phyloP scores from a whole-genome alignment of 2,329 filamentous ascomycete genomes.

The Venturia oleaginea region DNA sequence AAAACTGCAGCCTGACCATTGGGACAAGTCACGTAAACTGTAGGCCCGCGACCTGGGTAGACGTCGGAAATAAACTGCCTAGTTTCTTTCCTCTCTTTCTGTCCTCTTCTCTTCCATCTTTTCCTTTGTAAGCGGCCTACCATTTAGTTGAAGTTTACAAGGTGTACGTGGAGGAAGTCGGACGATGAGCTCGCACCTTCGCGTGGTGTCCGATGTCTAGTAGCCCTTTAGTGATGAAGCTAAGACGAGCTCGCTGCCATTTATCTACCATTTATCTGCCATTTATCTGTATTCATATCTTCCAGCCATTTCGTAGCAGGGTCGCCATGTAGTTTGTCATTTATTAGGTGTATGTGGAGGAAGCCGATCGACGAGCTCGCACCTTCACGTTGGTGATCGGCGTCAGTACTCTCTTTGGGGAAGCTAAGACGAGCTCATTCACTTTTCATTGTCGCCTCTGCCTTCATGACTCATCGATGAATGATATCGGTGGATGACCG shows the following conservation, averaged over 20 bases:
- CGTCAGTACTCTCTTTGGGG: too few relatives aligned
- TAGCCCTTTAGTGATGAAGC: background rate
- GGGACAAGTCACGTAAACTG: background rate
- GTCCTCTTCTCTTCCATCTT: background rate
- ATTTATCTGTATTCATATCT: too few relatives aligned
- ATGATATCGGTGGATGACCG: background rate
- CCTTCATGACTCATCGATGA: background rate
- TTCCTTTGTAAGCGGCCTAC: background rate
- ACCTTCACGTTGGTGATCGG: too few relatives aligned
- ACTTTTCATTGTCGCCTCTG: background rate
- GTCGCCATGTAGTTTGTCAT: too few relatives aligned
- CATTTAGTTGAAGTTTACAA: background rate
- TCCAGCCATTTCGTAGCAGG: too few relatives aligned
- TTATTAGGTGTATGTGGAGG: too few relatives aligned
- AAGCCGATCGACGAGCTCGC: too few relatives aligned
- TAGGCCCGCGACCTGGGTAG: background rate
- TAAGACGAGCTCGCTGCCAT: background rate
- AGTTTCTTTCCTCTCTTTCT: background rate
- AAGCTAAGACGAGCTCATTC: background rate
- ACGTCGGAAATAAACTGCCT: background rate
- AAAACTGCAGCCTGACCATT: background rate
- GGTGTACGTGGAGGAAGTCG: slow-evolving; percentile 3
- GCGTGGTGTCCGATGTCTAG: slow-evolving; percentile 3
- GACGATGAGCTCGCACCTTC: slow-evolving; percentile 6
- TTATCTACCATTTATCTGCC: background rate